Evolutionary conservation across 192 early-diverging fungal genomes (phyloP), one percentile per base, ranked within the genome.

Genomic region (Backusella liffmaniae): DNA sequence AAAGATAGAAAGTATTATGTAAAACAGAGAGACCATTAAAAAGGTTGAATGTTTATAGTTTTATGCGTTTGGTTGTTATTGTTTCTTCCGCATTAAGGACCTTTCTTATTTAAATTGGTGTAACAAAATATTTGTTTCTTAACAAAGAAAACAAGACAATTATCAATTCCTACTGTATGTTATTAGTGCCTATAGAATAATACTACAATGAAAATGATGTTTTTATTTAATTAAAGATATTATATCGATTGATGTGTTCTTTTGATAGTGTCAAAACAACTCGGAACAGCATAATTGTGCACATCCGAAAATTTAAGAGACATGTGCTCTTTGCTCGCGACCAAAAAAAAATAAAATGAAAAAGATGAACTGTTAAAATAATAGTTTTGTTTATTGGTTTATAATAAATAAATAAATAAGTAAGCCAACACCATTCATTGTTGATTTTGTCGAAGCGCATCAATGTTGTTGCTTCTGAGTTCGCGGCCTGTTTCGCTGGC

Each of bases 21-120:
- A 16, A 44, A 56, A 7, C 18, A 21, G 53, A 56, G n/a, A 26
- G 23, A 68, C 12, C 16, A 32, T 68, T 36, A 67, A 36, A 67
- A 67, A 32, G 66, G 36, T 30, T 37, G 23, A 37, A 37, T 67
- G 66, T 67, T 67, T 67, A 59, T 67, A 67, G 66, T 66, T 8
- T 59, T 59, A 59, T 59, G 21, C 53, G 53, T 59, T 59, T 26
- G 23, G 26, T 62, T 62, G 56, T 62, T 62, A 62, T 62, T 62
- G 56, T 62, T 62, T 62, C 56, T 62, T 62, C 56, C 56, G 9
- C 23, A 62, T 62, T 62, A 62, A 62, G 56, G 9, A 29, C 12
- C 56, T 62, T 62, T 49, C 18, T 7, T 49, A 44, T 49, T 59
- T 62, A 62, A 62, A 62, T 62, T 23, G 23, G 23, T 62, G 56